Conservation (phyloP, 345 rosid genomes). For the Fremontodendron californicum region DNA sequence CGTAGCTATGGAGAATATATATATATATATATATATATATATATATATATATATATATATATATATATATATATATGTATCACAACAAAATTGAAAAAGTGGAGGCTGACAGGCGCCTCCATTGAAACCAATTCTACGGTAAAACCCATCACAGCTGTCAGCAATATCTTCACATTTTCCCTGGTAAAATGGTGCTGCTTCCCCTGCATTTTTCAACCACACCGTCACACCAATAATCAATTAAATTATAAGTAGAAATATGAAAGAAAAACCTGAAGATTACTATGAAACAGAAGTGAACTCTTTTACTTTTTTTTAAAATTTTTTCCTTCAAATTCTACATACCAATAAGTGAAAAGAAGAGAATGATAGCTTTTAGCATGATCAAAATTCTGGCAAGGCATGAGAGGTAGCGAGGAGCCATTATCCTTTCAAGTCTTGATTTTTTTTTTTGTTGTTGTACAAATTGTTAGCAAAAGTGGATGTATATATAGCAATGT, state of each 20-base stretch:
- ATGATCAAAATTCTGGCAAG: not conserved
- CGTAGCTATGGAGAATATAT: not conserved
- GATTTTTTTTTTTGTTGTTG: not conserved
- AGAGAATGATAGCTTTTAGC: not conserved
- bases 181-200: not conserved
- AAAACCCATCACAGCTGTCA: not conserved
- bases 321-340: not conserved
- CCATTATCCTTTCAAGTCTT: not conserved
- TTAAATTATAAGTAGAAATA: not conserved
- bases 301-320: not conserved
- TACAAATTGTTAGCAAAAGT: too few relatives aligned
- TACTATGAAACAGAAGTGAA: not conserved
- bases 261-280: not conserved
- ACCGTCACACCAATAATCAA: not conserved
- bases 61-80: too few relatives aligned
- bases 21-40: too few relatives aligned
- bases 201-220: not conserved
- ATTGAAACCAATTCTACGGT: not conserved
- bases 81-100: not conserved
- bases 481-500: too few relatives aligned
- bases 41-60: too few relatives aligned
- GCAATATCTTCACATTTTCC: not conserved
- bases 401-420: not conserved
- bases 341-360: not conserved
- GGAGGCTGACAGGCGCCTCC: constrained; percentile 3